Conservation (phyloP, 2,329 filamentous ascomycete genomes). For the Talaromyces sp. region DNA sequence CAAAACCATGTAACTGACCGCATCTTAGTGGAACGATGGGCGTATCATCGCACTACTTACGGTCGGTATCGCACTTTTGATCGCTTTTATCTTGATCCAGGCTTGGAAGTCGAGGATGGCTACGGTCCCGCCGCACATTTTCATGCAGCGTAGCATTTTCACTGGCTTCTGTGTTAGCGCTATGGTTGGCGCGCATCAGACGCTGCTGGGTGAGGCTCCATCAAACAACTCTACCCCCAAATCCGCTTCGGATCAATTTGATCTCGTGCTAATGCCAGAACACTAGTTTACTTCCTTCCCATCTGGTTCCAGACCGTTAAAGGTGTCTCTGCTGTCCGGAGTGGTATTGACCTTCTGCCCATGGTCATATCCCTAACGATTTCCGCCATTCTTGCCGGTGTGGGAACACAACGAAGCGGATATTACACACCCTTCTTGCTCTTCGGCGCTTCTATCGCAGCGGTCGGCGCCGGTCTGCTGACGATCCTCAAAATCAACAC, state of each 20-base stretch:
- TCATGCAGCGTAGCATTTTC: conserved; percentile 43
- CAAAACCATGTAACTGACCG: too few species aligned
- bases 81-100: conserved; percentile 39
- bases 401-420: conserved; percentile 25
- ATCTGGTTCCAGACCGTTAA: conserved; percentile 25
- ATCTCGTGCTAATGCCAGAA: background rate
- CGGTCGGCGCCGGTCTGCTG: conserved; percentile 30
- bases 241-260: too few species aligned
- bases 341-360: conserved; percentile 42
- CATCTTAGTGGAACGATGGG: conserved; percentile 40
- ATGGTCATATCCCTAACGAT: conserved; percentile 35
- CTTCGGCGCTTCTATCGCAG: conserved; percentile 25
- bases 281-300: conserved; percentile 29
- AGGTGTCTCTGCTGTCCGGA: conserved; percentile 29
- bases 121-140: conserved; percentile 44
- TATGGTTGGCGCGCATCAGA: background rate
- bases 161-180: background rate
- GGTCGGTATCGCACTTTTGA: conserved; percentile 48
- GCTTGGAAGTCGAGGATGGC: conserved; percentile 32
- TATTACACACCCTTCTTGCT: conserved; percentile 27
- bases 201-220: background rate
- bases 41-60: conserved; percentile 50
- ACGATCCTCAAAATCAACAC: conserved; percentile 29
- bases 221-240: background rate
- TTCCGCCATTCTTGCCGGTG: conserved; percentile 28